These are phyloP conservation scores for Piromyces finnis DNA, from an alignment of 192 early-diverging fungal genomes.

Conservation along the genomic window DNA sequence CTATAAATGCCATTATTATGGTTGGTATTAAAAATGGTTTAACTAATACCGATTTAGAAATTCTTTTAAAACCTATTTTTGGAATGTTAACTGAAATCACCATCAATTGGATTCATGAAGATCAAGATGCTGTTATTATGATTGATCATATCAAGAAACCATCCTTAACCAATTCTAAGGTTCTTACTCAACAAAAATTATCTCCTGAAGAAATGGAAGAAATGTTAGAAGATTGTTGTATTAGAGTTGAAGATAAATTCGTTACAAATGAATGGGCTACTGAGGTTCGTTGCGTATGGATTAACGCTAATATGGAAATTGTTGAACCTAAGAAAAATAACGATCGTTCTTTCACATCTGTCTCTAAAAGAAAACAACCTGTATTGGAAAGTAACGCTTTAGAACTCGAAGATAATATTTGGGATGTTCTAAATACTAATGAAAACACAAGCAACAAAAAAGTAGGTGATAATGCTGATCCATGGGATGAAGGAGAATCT, in stretches of 20 bases:
- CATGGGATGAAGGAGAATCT: background rate
- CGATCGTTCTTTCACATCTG: background rate
- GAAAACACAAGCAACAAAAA: background rate
- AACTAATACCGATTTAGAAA: slow-evolving; percentile 20
- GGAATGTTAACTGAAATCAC: slow-evolving; percentile 13
- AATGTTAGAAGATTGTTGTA: background rate
- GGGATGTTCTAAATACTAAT: background rate
- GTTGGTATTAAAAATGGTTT: slow-evolving; percentile 29
- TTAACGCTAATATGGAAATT: background rate
- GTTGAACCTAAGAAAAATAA: background rate
- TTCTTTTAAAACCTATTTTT: slow-evolving; percentile 21
- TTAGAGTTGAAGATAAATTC: background rate
- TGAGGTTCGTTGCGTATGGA: background rate
- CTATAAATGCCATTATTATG: slow-evolving; percentile 39
- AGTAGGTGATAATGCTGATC: background rate
- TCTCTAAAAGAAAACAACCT: background rate
- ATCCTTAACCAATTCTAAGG: background rate
- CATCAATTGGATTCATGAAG: slow-evolving; percentile 28
- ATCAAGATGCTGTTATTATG: slow-evolving; percentile 21
- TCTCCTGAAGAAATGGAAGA: background rate
- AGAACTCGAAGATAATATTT: background rate
- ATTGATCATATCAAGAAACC: background rate
- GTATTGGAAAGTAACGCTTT: background rate
- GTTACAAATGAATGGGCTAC: background rate
- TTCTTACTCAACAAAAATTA: background rate